Evolutionary conservation across 176 grass and related monocot genomes (phyloP).

Genomic region (Eragrostis nindensis): DNA sequence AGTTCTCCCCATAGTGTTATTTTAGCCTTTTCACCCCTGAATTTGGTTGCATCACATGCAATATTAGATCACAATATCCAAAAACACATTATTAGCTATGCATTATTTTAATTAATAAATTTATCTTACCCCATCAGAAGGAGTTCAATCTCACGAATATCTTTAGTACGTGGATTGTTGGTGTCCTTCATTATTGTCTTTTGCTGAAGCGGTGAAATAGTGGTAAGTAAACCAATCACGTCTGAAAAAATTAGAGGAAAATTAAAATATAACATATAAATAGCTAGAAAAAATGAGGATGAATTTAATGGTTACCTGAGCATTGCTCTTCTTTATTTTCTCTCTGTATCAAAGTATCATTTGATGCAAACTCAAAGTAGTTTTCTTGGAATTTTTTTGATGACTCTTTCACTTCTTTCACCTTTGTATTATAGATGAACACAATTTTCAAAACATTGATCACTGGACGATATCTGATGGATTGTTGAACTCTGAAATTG

Average conservation of each 20-base stretch:
- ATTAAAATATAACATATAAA: too few species aligned
- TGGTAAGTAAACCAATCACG: background rate
- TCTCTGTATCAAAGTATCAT: too few species aligned
- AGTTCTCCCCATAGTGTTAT: too few species aligned
- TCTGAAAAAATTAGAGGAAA: background rate
- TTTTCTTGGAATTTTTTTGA: background rate
- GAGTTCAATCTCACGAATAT: background rate
- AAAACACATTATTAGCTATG: too few species aligned
- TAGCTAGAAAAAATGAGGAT: too few species aligned
- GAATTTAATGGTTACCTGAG: too few species aligned
- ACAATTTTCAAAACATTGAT: background rate
- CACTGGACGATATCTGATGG: background rate
- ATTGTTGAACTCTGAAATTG: background rate
- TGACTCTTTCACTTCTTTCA: background rate
- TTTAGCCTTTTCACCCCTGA: too few species aligned
- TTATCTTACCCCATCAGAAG: background rate
- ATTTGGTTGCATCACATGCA: too few species aligned
- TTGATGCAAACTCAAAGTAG: constrained; percentile 5
- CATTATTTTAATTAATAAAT: background rate
- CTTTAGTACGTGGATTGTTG: background rate
- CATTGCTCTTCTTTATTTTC: too few species aligned
- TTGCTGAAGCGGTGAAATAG: background rate
- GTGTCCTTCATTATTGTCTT: background rate
- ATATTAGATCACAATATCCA: too few species aligned
- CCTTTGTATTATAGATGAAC: background rate